Evolutionary conservation across 176 grass and related monocot species (phyloP).

Genomic region (Alopecurus myosuroides): DNA sequence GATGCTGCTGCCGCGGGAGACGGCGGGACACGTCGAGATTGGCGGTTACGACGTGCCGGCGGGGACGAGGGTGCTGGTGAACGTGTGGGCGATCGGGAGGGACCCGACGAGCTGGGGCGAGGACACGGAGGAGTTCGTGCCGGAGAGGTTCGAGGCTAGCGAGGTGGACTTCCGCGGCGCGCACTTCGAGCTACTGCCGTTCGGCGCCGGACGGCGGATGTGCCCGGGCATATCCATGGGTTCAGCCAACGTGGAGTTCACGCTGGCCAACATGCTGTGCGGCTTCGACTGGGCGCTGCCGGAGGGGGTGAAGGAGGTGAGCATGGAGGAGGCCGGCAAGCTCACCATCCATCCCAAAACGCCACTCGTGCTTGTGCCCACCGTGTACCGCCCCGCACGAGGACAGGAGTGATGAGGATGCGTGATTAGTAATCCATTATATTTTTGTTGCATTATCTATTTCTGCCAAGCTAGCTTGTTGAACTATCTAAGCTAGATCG

Average conservation of each 20-base stretch:
- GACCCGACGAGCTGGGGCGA: not conserved
- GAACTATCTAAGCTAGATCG: no score
- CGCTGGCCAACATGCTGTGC: constrained; percentile 8
- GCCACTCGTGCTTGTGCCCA: not conserved
- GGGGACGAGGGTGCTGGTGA: not conserved
- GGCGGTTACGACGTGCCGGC: not conserved
- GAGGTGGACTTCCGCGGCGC: constrained; percentile 6
- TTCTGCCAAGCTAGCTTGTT: no score
- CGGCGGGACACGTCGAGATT: not conserved
- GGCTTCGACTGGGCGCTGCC: constrained; percentile 29
- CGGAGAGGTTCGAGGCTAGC: not conserved
- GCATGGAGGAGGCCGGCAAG: not conserved
- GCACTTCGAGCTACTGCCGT: constrained; percentile 31
- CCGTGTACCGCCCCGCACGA: not conserved
- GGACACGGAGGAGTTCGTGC: not conserved
- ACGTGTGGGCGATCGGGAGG: not conserved
- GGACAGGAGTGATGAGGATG: no score
- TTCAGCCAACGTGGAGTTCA: constrained; percentile 1
- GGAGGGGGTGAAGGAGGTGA: not conserved
- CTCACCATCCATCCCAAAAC: not conserved
- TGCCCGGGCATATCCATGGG: constrained; percentile 25
- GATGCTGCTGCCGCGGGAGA: constrained; percentile 22
- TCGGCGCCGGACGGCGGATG: constrained; percentile 25
- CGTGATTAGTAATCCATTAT: no score
- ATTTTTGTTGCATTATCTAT: no score